These are phyloP conservation scores for Fusarium kyushuense DNA, from an alignment of 2,329 filamentous ascomycete species.

Conservation along the genomic window DNA sequence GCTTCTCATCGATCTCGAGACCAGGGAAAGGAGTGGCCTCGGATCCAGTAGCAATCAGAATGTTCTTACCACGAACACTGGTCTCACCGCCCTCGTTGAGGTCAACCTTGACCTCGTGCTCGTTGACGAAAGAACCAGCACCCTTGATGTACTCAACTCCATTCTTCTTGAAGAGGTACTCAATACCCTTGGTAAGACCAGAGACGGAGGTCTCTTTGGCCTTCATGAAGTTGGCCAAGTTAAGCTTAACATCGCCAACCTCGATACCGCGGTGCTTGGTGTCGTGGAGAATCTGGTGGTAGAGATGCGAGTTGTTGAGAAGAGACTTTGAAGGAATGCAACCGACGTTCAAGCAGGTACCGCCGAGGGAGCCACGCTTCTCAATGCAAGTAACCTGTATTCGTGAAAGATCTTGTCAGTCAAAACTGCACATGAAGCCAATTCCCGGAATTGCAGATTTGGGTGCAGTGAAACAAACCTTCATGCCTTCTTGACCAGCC, in stretches of 20 bases:
- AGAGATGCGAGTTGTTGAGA: constrained; percentile 98
- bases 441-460: constrained; percentile 5
- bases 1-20: constrained; percentile 96
- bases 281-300: constrained; percentile 97
- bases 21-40: constrained; percentile 97
- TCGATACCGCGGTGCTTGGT: constrained; percentile 97
- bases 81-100: constrained; percentile 93
- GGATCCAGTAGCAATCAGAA: constrained; percentile 95
- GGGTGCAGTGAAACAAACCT: constrained; percentile 66
- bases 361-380: constrained; percentile 94
- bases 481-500: constrained; percentile 95
- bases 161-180: constrained; percentile 99
- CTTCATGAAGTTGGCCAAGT: constrained; percentile 96
- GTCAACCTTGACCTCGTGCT: constrained; percentile 91
- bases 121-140: constrained; percentile 84
- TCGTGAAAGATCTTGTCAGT: constrained; percentile 26
- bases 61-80: constrained; percentile 91
- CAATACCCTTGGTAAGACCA: constrained; percentile 94
- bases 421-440: constrained; percentile 15
- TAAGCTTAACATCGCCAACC: constrained; percentile 96
- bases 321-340: constrained; percentile 99
- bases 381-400: constrained; percentile 93
- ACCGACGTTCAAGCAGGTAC: constrained; percentile 98
- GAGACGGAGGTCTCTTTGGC: constrained; percentile 93
- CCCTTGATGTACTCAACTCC: constrained; percentile 98